Evolutionary conservation across 2,329 filamentous ascomycete genomes (phyloP), one percentile per base, ranked within the genome.

Genomic region (Ceratocystis variospora): DNA sequence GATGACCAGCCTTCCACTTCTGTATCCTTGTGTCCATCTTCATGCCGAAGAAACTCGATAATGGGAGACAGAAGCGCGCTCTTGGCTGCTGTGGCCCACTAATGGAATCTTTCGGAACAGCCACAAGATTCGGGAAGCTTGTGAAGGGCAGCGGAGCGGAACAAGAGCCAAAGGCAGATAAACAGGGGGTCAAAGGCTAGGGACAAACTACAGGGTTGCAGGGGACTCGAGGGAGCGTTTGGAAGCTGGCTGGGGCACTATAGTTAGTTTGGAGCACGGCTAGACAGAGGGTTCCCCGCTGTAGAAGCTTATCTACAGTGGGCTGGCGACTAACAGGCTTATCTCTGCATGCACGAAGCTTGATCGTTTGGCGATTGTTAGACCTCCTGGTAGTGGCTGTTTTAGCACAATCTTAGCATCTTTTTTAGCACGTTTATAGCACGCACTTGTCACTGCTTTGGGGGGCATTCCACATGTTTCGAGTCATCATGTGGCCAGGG

Each of bases 231-330:
- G 31, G 7, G 31, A 10, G 28, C 15, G 7, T 5, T 37, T 22
- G n/a, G 28, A 8, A 33, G 55, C 12, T 37, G 25, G 55, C 25
- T 59, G 33, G 28, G 33, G 55, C 28, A 28, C 55, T 8, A n/a
- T 10, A 28, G 37, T 5, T 41, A 12, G 37, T 3, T 41, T 41
- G 37, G 37, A 41, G 37, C 37, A 41, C 12, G 37, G 37, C 10
- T 41, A n/a, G 55, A 37, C 28, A 22, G 12, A 28, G n/a, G n/a
- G 55, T 25, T 17, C 55, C 17, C 55, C 55, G n/a, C 55, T 59
- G 55, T 59, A 59, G 6, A 59, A 59, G 55, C 25, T 59, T 59
- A 59, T 59, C 55, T n/a, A 37, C 31, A 59, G 55, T 8, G 55
- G 55, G 7, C 31, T 31, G 15, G 28, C 28, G 10, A 28, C n/a